A percentile compares a stretch with the other conserved stretches of the same genome.
phyloP scores from a whole-genome alignment of 352 stramenopile species.

The Pythium phragmitis region DNA sequence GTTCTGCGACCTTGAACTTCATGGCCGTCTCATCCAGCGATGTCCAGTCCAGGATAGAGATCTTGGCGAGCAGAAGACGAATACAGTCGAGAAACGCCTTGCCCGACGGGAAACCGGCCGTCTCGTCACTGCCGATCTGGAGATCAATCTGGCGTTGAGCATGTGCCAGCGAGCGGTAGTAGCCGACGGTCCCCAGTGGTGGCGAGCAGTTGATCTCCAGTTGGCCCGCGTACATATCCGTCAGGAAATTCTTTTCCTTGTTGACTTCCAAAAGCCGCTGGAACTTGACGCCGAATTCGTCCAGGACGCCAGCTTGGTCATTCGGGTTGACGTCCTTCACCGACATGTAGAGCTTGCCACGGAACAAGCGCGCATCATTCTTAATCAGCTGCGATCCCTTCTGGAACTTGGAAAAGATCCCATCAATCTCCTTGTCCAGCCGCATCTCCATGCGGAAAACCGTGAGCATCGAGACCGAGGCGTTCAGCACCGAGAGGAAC shows the following conservation, averaged over 20 bases:
- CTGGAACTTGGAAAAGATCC: slow-evolving; percentile 67
- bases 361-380: slow-evolving; percentile 53
- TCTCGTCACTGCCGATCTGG: slow-evolving; percentile 25
- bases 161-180: slow-evolving; percentile 57
- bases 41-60: slow-evolving; percentile 77
- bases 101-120: slow-evolving; percentile 38
- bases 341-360: slow-evolving; percentile 60
- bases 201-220: slow-evolving; percentile 69
- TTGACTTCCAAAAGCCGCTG: slow-evolving; percentile 48
- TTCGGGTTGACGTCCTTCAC: slow-evolving; percentile 81
- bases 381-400: slow-evolving; percentile 65
- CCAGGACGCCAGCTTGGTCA: slow-evolving; percentile 44
- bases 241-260: slow-evolving; percentile 59
- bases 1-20: slow-evolving; percentile 51
- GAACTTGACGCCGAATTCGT: slow-evolving; percentile 56
- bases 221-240: slow-evolving; percentile 58
- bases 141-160: slow-evolving; percentile 37
- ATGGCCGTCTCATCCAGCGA: slow-evolving; percentile 53
- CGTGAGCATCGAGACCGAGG: slow-evolving; percentile 67
- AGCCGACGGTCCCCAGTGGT: slow-evolving; percentile 58
- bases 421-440: slow-evolving; percentile 74
- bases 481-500: slow-evolving; percentile 72
- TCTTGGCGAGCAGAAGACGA: slow-evolving; percentile 67
- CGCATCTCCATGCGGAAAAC: slow-evolving; percentile 80
- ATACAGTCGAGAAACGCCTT: slow-evolving; percentile 66